A percentile compares a stretch with the other conserved stretches of the same genome.
Conservation (phyloP, 352 stramenopile species). For the Aphanomyces euteiches region DNA sequence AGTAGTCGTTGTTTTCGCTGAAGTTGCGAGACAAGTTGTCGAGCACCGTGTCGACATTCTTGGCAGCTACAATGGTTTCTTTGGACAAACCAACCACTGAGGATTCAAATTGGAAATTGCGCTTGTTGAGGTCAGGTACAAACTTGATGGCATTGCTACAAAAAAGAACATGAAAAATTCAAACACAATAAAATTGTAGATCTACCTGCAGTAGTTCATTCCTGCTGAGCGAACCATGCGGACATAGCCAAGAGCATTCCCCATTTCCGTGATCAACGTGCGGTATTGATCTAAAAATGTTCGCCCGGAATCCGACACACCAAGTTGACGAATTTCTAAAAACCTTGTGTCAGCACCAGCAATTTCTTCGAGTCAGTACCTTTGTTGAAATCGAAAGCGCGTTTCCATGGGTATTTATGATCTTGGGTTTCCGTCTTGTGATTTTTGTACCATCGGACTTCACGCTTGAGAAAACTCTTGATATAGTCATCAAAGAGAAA, state of each 20-base stretch:
- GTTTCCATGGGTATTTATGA: conserved; percentile 90
- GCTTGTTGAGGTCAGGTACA: conserved; percentile 86
- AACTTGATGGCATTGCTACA: conserved; percentile 89
- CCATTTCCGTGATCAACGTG: conserved; percentile 89
- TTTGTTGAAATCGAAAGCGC: conserved; percentile 90
- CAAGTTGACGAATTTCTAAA: conserved; percentile 76
- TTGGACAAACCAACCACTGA: conserved; percentile 47
- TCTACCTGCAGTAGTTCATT: conserved; percentile 81
- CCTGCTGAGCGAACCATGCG: conserved; percentile 90
- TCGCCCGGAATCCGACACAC: conserved; percentile 78
- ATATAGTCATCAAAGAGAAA: conserved; percentile 95
- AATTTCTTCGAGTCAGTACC: conserved; percentile 40
- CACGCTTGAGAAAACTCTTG: conserved; percentile 89
- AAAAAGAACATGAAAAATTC: not conserved
- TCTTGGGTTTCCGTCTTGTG: conserved; percentile 86
- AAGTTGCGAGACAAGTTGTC: conserved; percentile 87
- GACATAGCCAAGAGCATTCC: conserved; percentile 91
- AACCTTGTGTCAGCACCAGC: not conserved
- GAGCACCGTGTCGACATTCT: conserved; percentile 85
- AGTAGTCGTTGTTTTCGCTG: conserved; percentile 91
- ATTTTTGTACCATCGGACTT: conserved; percentile 92
- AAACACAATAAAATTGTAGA: not conserved
- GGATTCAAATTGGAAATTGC: conserved; percentile 67
- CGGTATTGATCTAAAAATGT: conserved; percentile 90
- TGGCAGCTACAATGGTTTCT: conserved; percentile 77